Conservation (phyloP, 306 rosid genomes). For the Argentina anserina region DNA sequence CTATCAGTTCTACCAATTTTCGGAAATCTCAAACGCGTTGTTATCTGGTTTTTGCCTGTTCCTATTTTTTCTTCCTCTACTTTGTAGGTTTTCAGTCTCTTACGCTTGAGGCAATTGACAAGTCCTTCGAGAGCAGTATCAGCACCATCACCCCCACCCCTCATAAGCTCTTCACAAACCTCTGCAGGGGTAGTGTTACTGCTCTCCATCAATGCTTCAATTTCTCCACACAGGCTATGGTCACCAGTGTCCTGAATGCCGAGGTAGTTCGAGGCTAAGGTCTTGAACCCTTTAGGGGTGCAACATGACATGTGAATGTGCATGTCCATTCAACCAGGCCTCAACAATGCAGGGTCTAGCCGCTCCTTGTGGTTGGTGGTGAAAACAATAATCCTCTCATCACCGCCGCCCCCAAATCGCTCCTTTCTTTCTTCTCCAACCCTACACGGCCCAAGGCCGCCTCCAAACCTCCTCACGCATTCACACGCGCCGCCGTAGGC, state of each 20-base stretch:
- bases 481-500: too few species aligned
- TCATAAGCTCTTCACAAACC: slow-evolving; percentile 12
- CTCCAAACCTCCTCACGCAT: too few species aligned
- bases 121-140: slow-evolving; percentile 26
- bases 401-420: neutral
- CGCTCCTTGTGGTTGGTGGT: neutral
- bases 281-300: slow-evolving; percentile 36
- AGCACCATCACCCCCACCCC: slow-evolving; percentile 23
- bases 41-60: neutral
- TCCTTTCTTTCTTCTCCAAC: too few species aligned
- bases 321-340: slow-evolving; percentile 59
- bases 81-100: neutral
- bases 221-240: slow-evolving; percentile 17
- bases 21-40: neutral
- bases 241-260: slow-evolving; percentile 10
- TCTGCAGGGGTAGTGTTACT: slow-evolving; percentile 38
- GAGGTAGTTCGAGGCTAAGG: slow-evolving; percentile 17
- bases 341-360: neutral
- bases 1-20: neutral
- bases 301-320: slow-evolving; percentile 57
- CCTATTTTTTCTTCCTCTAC: neutral
- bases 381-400: neutral
- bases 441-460: too few species aligned
- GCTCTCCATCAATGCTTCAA: slow-evolving; percentile 31
- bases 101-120: slow-evolving; percentile 19